A percentile compares a stretch with the other conserved stretches of the same genome.
Evolutionary conservation across 768 basidiomycete species (phyloP).

Genomic region (Glaciozyma antarctica): DNA sequence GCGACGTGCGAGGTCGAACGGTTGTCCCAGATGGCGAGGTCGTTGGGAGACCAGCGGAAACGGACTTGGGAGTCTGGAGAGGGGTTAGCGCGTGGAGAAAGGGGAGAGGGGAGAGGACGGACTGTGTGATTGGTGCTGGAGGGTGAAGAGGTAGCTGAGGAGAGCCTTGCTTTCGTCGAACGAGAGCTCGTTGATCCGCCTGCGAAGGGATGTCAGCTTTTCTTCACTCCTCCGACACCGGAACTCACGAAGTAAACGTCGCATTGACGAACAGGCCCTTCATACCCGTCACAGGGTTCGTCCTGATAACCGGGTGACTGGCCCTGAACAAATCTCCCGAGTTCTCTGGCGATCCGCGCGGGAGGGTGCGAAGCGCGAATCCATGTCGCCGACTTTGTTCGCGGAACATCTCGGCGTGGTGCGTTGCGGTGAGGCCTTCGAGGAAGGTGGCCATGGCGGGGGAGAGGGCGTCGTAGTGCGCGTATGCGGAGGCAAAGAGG

Average conservation of each 20-base stretch:
- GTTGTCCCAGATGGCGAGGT: slow-evolving; percentile 18
- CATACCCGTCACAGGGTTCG: slow-evolving; percentile 36
- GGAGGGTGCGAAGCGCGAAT: slow-evolving; percentile 34
- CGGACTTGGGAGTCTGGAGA: slow-evolving; percentile 40
- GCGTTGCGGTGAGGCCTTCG: slow-evolving; percentile 37
- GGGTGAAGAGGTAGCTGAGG: slow-evolving; percentile 40
- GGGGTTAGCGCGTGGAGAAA: slow-evolving; percentile 31
- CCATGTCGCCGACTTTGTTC: slow-evolving; percentile 36
- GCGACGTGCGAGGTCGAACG: slow-evolving; percentile 40
- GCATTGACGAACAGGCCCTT: slow-evolving; percentile 30
- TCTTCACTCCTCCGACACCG: neutral
- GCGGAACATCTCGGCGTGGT: slow-evolving; percentile 40
- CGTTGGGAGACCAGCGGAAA: slow-evolving; percentile 40
- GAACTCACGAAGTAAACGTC: slow-evolving; percentile 21
- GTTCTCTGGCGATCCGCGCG: slow-evolving; percentile 39
- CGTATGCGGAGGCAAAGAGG: slow-evolving; percentile 37
- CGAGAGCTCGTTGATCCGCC: slow-evolving; percentile 28
- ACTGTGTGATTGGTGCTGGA: slow-evolving; percentile 38
- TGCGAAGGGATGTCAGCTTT: neutral
- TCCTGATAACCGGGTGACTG: slow-evolving; percentile 39
- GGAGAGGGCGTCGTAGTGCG: slow-evolving; percentile 37
- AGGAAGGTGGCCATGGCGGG: slow-evolving; percentile 36
- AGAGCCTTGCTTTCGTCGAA: slow-evolving; percentile 31
- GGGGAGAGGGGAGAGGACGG: neutral
- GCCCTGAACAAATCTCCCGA: slow-evolving; percentile 38